Conservation (phyloP, 1,284 basidiomycete species). For the Microbotryum intermedium region DNA sequence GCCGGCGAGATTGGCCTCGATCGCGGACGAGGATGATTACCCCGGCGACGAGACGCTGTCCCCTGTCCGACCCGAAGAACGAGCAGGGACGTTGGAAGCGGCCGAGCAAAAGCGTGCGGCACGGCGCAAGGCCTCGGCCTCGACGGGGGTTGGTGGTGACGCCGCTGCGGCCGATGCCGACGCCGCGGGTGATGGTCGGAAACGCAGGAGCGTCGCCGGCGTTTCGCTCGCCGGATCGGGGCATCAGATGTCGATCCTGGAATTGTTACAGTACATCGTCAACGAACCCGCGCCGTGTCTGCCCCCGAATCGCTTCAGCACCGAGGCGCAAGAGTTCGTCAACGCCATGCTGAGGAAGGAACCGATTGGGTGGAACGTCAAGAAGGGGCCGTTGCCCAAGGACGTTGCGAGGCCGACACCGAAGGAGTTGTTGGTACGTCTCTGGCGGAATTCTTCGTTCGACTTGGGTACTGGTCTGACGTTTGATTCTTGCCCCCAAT, state of each 20-base stretch:
- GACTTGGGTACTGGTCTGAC: not conserved
- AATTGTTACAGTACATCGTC: conserved; percentile 93
- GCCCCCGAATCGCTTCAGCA: conserved; percentile 44
- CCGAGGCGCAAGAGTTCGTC: conserved; percentile 45
- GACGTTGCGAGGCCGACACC: conserved; percentile 54
- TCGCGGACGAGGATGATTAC: conserved; percentile 14
- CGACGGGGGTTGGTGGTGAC: not conserved
- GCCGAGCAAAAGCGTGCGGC: conserved; percentile 22
- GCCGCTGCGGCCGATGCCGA: not conserved
- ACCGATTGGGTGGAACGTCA: conserved; percentile 44
- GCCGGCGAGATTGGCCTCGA: conserved; percentile 10
- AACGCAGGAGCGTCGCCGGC: conserved; percentile 50
- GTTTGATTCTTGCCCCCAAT: not conserved
- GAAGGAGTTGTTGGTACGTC: conserved; percentile 59
- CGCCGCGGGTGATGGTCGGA: conserved; percentile 15
- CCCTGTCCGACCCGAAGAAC: conserved; percentile 26
- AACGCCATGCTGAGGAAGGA: conserved; percentile 67
- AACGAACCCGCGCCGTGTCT: conserved; percentile 85
- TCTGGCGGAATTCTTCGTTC: not conserved
- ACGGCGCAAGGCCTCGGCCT: conserved; percentile 4
- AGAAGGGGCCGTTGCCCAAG: conserved; percentile 35
- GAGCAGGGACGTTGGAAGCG: conserved; percentile 23
- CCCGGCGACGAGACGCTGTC: conserved; percentile 29
- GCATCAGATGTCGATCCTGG: conserved; percentile 93
- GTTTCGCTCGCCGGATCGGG: conserved; percentile 80